These are phyloP conservation scores for Wakefieldia striispora DNA, from an alignment of 768 basidiomycete species.

Conservation along the genomic window DNA sequence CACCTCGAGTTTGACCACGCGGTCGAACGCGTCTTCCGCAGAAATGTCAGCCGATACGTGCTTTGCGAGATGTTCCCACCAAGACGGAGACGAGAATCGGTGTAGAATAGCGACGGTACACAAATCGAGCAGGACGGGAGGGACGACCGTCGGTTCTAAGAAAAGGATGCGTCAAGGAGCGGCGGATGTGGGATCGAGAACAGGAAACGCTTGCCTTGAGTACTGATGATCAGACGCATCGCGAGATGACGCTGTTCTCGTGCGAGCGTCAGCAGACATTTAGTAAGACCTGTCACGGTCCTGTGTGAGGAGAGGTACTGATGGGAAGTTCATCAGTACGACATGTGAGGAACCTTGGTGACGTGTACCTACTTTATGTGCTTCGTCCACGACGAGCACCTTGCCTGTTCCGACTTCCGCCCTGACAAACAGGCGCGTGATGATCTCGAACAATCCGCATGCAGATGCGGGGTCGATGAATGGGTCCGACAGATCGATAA, in stretches of 20 bases:
- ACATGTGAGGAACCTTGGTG: not conserved
- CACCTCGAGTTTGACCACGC: slow-evolving; percentile 64
- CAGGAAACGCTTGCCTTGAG: slow-evolving; percentile 50
- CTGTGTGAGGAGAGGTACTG: slow-evolving; percentile 58
- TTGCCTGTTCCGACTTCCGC: slow-evolving; percentile 61
- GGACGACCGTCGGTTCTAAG: slow-evolving; percentile 70
- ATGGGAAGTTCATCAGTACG: not conserved
- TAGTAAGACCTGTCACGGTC: slow-evolving; percentile 52
- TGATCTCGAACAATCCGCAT: slow-evolving; percentile 68
- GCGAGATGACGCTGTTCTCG: slow-evolving; percentile 71
- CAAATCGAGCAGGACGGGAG: slow-evolving; percentile 63
- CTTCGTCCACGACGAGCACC: slow-evolving; percentile 71
- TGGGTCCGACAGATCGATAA: slow-evolving; percentile 70
- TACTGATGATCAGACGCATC: slow-evolving; percentile 72
- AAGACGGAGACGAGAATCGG: slow-evolving; percentile 71
- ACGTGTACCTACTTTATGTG: slow-evolving; percentile 54
- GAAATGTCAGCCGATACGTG: slow-evolving; percentile 68
- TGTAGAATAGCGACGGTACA: slow-evolving; percentile 67
- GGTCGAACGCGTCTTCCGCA: slow-evolving; percentile 58
- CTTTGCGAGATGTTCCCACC: slow-evolving; percentile 68
- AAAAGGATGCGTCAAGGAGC: not conserved
- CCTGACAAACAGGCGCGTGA: slow-evolving; percentile 62
- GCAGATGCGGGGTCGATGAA: slow-evolving; percentile 68
- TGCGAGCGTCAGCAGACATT: slow-evolving; percentile 54
- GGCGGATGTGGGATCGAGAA: too few species aligned